Base-by-base conservation (phyloP, 1,139 yeast species). In the Geotrichum australiense region DNA sequence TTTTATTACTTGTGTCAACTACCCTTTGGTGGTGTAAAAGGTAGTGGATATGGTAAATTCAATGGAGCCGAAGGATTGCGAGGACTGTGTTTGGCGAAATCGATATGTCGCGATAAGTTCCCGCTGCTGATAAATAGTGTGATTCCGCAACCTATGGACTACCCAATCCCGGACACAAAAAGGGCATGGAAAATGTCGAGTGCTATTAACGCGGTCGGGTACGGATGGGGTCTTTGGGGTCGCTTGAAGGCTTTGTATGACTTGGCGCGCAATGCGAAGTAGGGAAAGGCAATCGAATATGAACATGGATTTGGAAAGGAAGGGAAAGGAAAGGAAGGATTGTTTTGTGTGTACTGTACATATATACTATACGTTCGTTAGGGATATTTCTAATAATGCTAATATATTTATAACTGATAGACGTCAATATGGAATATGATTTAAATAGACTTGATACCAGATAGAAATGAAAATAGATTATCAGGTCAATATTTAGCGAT, bases 31-130 rank as follows among this genome's bases (percentile, higher is more conserved):
- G 98, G 98, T 22, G 75, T 76, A 24, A 81, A 81, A 53, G 91
- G 89, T 39, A 83, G 95, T 6, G 98, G 98, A 0, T 91, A 86
- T 57, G 97, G 97, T 42, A 89, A 87, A 59, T 91, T 91, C 66
- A 96, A 96, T 22, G 97, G 98, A 29, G 94, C 82, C 58, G 98
- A 91, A 68, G 98, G 97, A 1, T 68, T 91, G 28, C 74, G 86
- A 33, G 97, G 96, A 0, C 68, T 91, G 35, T 89, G 97, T 59
- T 71, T 78, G 45, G 83, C 86, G 42, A 91, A 91, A 59, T 78
- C 93, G 34, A 74, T 91, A 4, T 87, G 95, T 45, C 81, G 76
- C 69, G 97, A 91, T 62, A 78, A 76, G 51, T 74, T 82, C 29
- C 76, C 91, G 23, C 10, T 35, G 12, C 76, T 85, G 51, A 70